Conservation (phyloP, 2,329 filamentous ascomycete genomes). For the Beauveria sp. region DNA sequence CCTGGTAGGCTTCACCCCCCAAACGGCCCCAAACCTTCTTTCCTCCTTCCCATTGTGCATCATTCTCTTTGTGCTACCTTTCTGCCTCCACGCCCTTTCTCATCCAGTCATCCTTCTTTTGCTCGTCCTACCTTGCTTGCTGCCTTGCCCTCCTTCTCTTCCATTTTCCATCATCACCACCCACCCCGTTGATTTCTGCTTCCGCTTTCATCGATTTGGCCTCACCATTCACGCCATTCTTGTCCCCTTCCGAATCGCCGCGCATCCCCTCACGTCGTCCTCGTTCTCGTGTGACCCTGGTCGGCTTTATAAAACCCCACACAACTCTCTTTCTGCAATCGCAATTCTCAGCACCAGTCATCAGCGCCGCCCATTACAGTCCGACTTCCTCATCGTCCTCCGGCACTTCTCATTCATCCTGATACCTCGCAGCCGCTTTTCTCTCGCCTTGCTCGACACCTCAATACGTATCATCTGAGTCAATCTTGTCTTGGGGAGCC, state of each 20-base stretch:
- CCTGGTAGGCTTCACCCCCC: neutral
- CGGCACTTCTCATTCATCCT: no score
- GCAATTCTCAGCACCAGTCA: neutral
- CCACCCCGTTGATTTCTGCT: neutral
- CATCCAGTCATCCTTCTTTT: neutral
- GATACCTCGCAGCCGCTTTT: no score
- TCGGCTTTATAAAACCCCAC: neutral
- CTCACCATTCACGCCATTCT: neutral
- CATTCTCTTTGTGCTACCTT: no score
- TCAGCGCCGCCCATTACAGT: neutral
- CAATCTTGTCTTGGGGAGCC: neutral
- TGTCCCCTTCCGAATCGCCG: neutral
- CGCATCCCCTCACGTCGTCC: neutral
- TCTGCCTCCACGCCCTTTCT: neutral
- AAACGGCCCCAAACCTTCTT: no score
- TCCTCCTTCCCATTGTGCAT: no score
- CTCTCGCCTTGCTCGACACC: no score
- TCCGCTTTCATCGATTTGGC: neutral
- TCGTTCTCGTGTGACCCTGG: slow-evolving; percentile 2
- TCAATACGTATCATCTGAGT: neutral
- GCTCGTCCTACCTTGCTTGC: neutral
- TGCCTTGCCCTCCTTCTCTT: neutral
- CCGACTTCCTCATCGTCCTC: neutral
- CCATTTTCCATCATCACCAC: neutral
- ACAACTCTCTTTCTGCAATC: neutral